Base-by-base conservation (phyloP, 495 filamentous ascomycete genomes). In the Penicillium alfredii region DNA sequence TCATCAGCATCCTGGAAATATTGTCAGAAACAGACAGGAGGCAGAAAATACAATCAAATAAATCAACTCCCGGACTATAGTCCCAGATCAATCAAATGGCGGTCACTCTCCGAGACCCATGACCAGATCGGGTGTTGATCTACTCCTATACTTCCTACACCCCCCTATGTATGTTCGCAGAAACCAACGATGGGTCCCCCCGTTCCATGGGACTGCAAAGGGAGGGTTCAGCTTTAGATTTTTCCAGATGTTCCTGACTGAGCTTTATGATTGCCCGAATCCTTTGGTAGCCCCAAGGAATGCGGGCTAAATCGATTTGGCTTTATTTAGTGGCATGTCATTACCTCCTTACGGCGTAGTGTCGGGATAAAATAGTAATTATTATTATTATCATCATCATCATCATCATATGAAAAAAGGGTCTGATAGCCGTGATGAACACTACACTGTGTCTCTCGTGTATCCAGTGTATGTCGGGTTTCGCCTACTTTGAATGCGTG, bases 281-380 rank as follows among this genome's bases (percentile, higher is more conserved):
- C 47, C 30, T 22, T 27, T 27, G 31, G 14, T 43, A 45, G 41
- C 41, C 45, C 34, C 39, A 41, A 47, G 48, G 51, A 20, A 42
- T 49, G 39, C 39, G 42, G 49, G 40, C 40, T 39, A 34, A 42
- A 25, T 36, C 35, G 37, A 51, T 27, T 47, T 56, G 50, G 49
- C 49, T 51, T 56, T 40, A 40, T 10, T 50, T 56, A 53, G 53
- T 30, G 46, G 31, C 45, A 56, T 53, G 49, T 56, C 53, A 56
- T 42, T 43, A 44, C 20, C 42, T 46, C 40, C 37, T 49, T 44
- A 50, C 49, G 45, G 53, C 53, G 53, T 53, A 49, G 39, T 42
- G 47, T 45, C 35, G 28, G 37, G 3, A 8, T 8, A n/a, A 19
- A 40, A 22, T 19, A 43, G 30, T 28, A 33, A 49, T 42, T 25